Conservation (phyloP, 352 stramenopile genomes). For the Phytophthora sojae region DNA sequence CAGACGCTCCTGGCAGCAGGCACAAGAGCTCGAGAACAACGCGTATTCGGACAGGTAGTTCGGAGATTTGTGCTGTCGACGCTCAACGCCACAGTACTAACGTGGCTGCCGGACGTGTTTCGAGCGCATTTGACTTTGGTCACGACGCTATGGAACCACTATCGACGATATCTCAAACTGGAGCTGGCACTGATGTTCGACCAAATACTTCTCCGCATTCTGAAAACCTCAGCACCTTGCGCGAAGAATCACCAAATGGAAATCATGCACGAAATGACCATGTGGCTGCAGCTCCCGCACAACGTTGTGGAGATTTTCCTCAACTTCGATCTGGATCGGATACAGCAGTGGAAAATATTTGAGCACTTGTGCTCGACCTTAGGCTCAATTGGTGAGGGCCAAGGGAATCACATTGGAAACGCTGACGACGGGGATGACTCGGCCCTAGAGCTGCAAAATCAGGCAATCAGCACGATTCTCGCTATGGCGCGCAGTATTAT, state of each 20-base stretch:
- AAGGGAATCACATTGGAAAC: conserved; percentile 23
- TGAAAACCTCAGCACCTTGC: conserved; percentile 54
- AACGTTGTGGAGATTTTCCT: conserved; percentile 91
- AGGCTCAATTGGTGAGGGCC: conserved; percentile 77
- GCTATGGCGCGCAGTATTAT: conserved; percentile 86
- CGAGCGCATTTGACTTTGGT: conserved; percentile 66
- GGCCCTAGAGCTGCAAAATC: conserved; percentile 54
- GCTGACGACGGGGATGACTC: conserved; percentile 51
- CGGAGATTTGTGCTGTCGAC: conserved; percentile 79
- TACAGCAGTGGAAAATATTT: conserved; percentile 92
- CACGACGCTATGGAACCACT: conserved; percentile 88
- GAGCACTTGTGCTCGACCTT: conserved; percentile 82
- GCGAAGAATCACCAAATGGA: conserved; percentile 69
- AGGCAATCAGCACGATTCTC: conserved; percentile 77
- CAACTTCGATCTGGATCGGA: conserved; percentile 88
- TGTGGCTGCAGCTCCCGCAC: conserved; percentile 84
- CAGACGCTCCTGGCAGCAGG: conserved; percentile 70
- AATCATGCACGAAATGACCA: conserved; percentile 83
- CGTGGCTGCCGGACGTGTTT: conserved; percentile 70
- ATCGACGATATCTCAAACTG: conserved; percentile 83
- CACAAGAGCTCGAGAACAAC: conserved; percentile 55
- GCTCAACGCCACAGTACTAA: conserved; percentile 67
- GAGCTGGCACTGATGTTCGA: conserved; percentile 86
- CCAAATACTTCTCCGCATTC: conserved; percentile 80
- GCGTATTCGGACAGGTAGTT: conserved; percentile 78